These are phyloP conservation scores for Pichia phayaonensis DNA, from an alignment of 805 yeast genomes.

Conservation along the genomic window DNA sequence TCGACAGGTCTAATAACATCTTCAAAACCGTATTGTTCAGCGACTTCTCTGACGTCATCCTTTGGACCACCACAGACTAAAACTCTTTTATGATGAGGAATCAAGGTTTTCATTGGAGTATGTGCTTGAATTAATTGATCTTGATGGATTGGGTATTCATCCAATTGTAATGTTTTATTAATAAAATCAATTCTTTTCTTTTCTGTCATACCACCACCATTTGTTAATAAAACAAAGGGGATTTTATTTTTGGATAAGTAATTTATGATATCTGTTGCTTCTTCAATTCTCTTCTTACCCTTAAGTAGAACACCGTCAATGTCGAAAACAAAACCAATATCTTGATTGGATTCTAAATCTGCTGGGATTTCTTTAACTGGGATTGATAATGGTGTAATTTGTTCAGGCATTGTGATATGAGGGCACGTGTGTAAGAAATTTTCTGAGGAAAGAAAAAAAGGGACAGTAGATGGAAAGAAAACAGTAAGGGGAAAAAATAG, in stretches of 20 bases:
- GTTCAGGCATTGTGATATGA: background rate
- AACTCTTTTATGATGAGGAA: constrained; percentile 48
- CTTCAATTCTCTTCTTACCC: constrained; percentile 59
- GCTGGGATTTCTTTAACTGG: constrained; percentile 11
- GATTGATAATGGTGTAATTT: constrained; percentile 8
- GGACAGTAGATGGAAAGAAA: background rate
- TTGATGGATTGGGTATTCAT: constrained; percentile 37
- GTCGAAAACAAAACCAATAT: constrained; percentile 31
- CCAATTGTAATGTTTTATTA: constrained; percentile 32
- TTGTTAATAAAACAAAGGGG: constrained; percentile 80
- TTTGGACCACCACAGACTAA: constrained; percentile 79
- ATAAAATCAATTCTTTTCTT: constrained; percentile 48
- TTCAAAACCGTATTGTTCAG: constrained; percentile 67
- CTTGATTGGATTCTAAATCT: constrained; percentile 9
- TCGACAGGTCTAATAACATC: constrained; percentile 72
- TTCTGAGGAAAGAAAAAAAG: background rate
- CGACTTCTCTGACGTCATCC: constrained; percentile 69
- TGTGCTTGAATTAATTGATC: constrained; percentile 78
- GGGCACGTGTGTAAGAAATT: background rate
- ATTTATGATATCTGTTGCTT: constrained; percentile 48
- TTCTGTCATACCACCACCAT: constrained; percentile 67
- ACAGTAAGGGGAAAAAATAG: background rate
- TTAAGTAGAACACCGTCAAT: constrained; percentile 86
- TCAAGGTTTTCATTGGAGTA: constrained; percentile 69
- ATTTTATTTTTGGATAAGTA: constrained; percentile 42